Base-by-base conservation (phyloP, 1,284 basidiomycete species). In the Golubevia sp. region DNA sequence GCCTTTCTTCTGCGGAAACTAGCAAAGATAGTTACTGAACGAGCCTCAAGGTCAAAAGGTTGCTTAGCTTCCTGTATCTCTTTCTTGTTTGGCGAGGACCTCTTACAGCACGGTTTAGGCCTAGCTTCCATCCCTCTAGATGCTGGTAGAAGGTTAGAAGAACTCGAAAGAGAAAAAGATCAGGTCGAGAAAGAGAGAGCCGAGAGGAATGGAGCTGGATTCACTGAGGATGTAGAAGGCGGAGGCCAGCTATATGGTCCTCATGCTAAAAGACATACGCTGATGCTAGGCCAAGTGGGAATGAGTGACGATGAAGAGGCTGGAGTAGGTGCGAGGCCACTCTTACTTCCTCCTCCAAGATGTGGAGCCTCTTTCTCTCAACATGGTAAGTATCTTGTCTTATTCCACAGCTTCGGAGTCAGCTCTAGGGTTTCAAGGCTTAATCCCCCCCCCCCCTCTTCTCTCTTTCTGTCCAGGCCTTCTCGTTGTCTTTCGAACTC, bases 71-170 rank as follows among this genome's bases (percentile, higher is more conserved):
- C 66, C 18, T 75, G 74, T 27, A 63, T 73, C 2, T 65, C 64
- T 8, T 77, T 77, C 55, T 50, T 77, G 59, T 65, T 68, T 4
- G 74, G 76, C n/a, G 72, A 74, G 49, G 64, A 67, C n/a, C 66
- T 74, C 56, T 68, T 26, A 23, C 24, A 48, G 23, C 56, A 53
- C 18, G n/a, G n/a, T 30, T n/a, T 53, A 25, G 24, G 24, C 51
- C n/a, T 25, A 11, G 24, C 51, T 53, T 13, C 38, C 18, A 44
- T 44, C 18, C 38, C 38, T 44, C 38, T 44, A 44, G 27, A 13
- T 25, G 34, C 27, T 13, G 50, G 20, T 5, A 58, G 54, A 20
- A 49, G 50, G 23, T 20, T 26, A 21, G 54, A 66, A n/a, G 56
- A 62, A 26, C 38, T 44, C 20, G 64, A 62, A 20, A 48, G 59